phyloP scores from a whole-genome alignment of 345 rosid genomes.

The Conringia planisiliqua region DNA sequence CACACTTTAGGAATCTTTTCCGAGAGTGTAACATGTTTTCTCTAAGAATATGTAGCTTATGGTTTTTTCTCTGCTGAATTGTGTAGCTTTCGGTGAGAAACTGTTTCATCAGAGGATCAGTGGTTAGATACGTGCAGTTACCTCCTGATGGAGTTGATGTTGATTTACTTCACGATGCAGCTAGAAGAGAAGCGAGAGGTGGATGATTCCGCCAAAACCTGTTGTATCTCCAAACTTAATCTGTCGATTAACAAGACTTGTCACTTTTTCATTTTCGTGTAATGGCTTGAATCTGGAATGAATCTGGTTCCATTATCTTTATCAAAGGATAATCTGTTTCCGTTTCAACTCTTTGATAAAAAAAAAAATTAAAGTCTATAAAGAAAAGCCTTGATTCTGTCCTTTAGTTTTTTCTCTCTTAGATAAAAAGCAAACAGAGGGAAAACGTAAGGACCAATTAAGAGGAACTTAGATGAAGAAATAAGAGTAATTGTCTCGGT shows the following conservation, averaged over 20 bases:
- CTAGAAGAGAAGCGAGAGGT: conserved; percentile 99
- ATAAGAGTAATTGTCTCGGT: conserved; percentile 23
- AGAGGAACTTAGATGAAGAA: neutral
- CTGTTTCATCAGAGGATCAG: conserved; percentile 98
- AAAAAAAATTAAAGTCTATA: neutral
- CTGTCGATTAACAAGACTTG: neutral
- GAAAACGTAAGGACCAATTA: neutral
- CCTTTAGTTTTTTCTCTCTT: neutral
- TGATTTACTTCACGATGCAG: conserved; percentile 96
- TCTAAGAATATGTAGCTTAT: neutral
- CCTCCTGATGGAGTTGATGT: conserved; percentile 97
- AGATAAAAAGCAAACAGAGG: conserved; percentile 9
- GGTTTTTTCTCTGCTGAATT: neutral
- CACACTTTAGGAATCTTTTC: neutral
- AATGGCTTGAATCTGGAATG: conserved; percentile 19
- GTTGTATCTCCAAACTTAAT: conserved; percentile 23
- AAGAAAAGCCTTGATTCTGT: neutral
- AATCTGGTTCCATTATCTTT: conserved; percentile 10
- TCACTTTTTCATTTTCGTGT: conserved; percentile 24
- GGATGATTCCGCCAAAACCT: conserved; percentile 41
- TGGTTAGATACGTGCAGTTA: conserved; percentile 92
- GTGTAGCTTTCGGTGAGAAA: conserved; percentile 96
- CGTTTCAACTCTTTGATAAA: neutral
- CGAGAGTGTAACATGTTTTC: neutral
- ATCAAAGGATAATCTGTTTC: conserved; percentile 10